Evolutionary conservation across 2,329 filamentous ascomycete genomes (phyloP).

Genomic region (Chrysoporthe austroafricana): DNA sequence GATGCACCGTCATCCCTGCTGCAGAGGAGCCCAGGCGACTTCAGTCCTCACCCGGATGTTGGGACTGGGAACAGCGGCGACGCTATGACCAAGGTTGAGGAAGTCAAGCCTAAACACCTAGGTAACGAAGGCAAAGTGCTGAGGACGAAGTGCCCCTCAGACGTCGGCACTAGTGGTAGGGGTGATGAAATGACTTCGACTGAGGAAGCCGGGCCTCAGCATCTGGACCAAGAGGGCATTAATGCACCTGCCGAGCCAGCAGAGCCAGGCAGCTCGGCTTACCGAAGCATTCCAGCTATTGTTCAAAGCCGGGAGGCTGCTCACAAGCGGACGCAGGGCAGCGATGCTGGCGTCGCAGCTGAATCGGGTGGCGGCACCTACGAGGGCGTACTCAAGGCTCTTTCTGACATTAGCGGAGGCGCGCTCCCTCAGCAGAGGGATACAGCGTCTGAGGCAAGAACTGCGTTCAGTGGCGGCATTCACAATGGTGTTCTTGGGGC

Average conservation of each 20-base stretch:
- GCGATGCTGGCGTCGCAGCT: neutral
- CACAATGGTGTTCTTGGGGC: slow-evolving; percentile 8
- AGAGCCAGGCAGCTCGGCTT: neutral
- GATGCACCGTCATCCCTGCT: neutral
- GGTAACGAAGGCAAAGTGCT: slow-evolving; percentile 9
- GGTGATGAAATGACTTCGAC: neutral
- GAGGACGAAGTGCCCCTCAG: neutral
- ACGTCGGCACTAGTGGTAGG: neutral
- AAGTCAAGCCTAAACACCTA: slow-evolving; percentile 1
- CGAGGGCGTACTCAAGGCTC: neutral
- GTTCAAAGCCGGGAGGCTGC: neutral
- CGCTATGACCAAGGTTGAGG: neutral
- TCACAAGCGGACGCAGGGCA: neutral
- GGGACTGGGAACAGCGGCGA: neutral
- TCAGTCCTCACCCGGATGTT: neutral
- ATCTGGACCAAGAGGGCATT: neutral
- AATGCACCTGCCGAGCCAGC: neutral
- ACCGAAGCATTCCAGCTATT: neutral
- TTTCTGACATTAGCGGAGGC: neutral
- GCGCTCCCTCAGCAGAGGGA: neutral
- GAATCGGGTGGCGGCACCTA: neutral
- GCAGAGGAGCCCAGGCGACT: too few relatives aligned
- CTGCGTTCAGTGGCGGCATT: slow-evolving; percentile 5
- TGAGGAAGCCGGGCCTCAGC: neutral
- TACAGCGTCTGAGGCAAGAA: neutral